These are phyloP conservation scores for Hypoxylon lenormandii DNA, from an alignment of 495 filamentous ascomycete genomes.

Conservation along the genomic window DNA sequence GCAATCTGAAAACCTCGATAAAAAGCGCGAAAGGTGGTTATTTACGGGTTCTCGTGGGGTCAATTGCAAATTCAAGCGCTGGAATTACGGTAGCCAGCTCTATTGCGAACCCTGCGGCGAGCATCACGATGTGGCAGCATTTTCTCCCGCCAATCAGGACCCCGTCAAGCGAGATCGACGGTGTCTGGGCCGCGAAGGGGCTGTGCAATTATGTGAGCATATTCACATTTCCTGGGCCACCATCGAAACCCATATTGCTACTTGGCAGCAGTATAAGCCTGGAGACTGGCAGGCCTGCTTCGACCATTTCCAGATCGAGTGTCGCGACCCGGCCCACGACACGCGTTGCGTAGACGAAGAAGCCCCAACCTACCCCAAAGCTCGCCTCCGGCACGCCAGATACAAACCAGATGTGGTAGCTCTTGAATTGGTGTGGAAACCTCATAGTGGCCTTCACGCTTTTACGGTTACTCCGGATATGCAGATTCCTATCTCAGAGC, in stretches of 20 bases:
- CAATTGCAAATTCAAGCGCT: conserved; percentile 3
- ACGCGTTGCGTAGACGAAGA: conserved; percentile 26
- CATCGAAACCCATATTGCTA: conserved; percentile 31
- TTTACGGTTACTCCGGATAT: too few relatives aligned
- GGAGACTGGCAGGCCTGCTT: conserved; percentile 33
- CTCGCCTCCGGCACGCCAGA: conserved; percentile 16
- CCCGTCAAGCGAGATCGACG: not conserved
- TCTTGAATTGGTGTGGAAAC: conserved; percentile 38
- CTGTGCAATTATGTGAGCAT: conserved; percentile 44
- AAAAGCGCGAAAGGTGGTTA: not conserved
- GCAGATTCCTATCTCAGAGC: too few relatives aligned
- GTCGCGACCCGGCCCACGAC: conserved; percentile 37
- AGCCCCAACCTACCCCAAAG: conserved; percentile 37
- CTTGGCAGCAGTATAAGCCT: conserved; percentile 21
- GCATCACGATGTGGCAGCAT: too few relatives aligned
- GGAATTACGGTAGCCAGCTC: conserved; percentile 2
- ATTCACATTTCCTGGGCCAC: conserved; percentile 37
- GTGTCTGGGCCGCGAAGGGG: conserved; percentile 38
- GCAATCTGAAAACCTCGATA: conserved; percentile 1
- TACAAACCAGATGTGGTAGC: conserved; percentile 7
- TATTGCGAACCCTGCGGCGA: conserved; percentile 22
- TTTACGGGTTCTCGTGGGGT: not conserved
- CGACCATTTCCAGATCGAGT: conserved; percentile 38
- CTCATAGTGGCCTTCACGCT: conserved; percentile 36
- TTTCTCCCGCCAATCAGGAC: not conserved